Conservation (phyloP, 2,329 filamentous ascomycete species). For the Colletotrichum brevisporum region DNA sequence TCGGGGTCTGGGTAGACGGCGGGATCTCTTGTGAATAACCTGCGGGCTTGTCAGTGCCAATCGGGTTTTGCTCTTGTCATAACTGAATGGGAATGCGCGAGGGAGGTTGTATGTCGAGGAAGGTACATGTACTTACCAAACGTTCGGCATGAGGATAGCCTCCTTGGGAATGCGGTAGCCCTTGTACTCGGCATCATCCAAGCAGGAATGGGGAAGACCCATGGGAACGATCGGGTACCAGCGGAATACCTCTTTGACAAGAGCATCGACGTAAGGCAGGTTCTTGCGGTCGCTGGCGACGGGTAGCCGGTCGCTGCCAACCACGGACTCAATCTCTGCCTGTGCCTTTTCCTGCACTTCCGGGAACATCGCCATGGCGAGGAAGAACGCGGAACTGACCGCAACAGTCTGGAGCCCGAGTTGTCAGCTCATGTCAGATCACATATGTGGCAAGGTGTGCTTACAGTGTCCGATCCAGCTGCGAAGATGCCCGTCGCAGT, state of each 20-base stretch:
- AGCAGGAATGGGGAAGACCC: constrained; percentile 52
- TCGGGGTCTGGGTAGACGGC: constrained; percentile 55
- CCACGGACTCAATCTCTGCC: constrained; percentile 64
- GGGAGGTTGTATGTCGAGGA: no score
- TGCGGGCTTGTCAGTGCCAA: no score
- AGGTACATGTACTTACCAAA: constrained; percentile 38
- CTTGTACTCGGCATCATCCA: constrained; percentile 37
- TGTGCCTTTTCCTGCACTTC: constrained; percentile 62
- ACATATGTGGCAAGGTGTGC: no score
- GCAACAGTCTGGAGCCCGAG: constrained; percentile 41
- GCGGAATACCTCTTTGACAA: constrained; percentile 69
- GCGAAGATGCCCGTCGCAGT: constrained; percentile 33
- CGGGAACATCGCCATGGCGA: constrained; percentile 62
- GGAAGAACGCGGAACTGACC: constrained; percentile 57
- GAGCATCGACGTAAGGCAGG: constrained; percentile 66
- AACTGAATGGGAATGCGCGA: no score
- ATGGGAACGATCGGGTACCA: constrained; percentile 68
- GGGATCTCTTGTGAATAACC: constrained; percentile 71
- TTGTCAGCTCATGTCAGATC: no score
- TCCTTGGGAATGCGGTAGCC: constrained; percentile 34
- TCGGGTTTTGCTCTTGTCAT: no score
- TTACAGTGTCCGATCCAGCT: constrained; percentile 35
- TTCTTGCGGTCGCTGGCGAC: constrained; percentile 61
- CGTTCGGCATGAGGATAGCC: constrained; percentile 43
- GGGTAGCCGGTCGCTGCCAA: constrained; percentile 63